Evolutionary conservation across 768 basidiomycete species (phyloP).

Genomic region (Cubamyces sp.): DNA sequence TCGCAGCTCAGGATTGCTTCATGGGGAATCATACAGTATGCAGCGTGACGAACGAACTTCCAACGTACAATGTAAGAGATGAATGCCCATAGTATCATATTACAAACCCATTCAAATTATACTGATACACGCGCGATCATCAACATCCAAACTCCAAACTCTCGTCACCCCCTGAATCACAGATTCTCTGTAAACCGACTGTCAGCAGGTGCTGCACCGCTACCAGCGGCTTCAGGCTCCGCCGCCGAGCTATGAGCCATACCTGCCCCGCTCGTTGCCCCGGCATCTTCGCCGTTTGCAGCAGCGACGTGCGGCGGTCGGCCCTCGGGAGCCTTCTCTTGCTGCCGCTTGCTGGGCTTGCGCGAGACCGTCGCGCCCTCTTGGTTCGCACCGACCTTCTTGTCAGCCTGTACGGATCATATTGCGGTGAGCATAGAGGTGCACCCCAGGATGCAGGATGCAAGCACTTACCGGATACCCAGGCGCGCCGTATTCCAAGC

Average conservation of each 20-base stretch:
- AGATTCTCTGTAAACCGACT: conserved; percentile 34
- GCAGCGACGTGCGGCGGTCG: conserved; percentile 41
- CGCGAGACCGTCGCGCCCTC: conserved; percentile 43
- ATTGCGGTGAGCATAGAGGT: conserved; percentile 1
- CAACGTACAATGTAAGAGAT: no score
- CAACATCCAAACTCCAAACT: no score
- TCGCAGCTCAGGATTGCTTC: no score
- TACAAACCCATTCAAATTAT: no score
- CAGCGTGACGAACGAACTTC: no score
- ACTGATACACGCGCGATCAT: no score
- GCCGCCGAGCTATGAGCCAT: background rate
- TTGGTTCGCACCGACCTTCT: conserved; percentile 40
- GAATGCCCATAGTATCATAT: no score
- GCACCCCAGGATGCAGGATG: conserved; percentile 25
- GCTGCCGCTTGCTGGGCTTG: conserved; percentile 59
- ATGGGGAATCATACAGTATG: no score
- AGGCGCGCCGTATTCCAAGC: conserved; percentile 41
- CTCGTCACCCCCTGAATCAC: conserved; percentile 1
- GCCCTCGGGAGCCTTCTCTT: conserved; percentile 76
- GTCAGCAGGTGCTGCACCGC: conserved; percentile 29
- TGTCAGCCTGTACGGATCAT: conserved; percentile 46
- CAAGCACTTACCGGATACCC: conserved; percentile 32
- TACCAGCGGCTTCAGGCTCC: conserved; percentile 10
- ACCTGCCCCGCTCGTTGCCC: background rate
- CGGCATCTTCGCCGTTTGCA: conserved; percentile 25